Evolutionary conservation across 257 asterid genomes (phyloP).

Genomic region (Solanum piurae): DNA sequence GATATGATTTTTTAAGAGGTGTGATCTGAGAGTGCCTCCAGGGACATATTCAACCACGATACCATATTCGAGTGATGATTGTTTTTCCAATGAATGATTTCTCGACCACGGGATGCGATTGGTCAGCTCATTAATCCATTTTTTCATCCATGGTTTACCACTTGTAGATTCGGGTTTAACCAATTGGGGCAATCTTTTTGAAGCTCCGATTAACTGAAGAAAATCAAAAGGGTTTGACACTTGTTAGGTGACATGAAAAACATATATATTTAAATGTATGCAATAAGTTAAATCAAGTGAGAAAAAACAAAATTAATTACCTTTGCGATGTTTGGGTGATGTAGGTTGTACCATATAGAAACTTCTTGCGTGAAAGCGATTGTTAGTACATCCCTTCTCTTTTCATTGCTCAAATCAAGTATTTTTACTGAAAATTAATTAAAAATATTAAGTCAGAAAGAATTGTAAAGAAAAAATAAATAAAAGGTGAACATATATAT

Average conservation of each 20-base stretch:
- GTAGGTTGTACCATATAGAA: neutral
- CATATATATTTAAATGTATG: no score
- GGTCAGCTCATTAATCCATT: neutral
- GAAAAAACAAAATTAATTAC: neutral
- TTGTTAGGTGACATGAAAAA: neutral
- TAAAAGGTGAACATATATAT: neutral
- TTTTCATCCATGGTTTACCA: neutral
- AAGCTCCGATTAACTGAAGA: constrained; percentile 12
- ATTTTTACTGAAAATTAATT: neutral
- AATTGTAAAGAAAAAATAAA: neutral
- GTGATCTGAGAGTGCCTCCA: constrained; percentile 6
- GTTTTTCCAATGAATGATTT: neutral
- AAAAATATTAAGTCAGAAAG: neutral
- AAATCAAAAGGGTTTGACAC: neutral
- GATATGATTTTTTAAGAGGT: neutral
- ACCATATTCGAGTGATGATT: neutral
- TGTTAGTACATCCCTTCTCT: neutral
- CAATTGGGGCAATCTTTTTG: neutral
- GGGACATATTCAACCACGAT: constrained; percentile 12
- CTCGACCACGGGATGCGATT: neutral
- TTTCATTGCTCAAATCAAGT: neutral
- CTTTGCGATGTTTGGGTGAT: neutral
- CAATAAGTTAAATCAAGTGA: neutral
- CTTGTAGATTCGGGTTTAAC: neutral
- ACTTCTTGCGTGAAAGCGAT: constrained; percentile 1